Percentiles rank a stretch among this genome's conserved stretches.
Evolutionary conservation across 805 yeast genomes (phyloP).

Genomic region (Saccharomycodes ludwigii): DNA sequence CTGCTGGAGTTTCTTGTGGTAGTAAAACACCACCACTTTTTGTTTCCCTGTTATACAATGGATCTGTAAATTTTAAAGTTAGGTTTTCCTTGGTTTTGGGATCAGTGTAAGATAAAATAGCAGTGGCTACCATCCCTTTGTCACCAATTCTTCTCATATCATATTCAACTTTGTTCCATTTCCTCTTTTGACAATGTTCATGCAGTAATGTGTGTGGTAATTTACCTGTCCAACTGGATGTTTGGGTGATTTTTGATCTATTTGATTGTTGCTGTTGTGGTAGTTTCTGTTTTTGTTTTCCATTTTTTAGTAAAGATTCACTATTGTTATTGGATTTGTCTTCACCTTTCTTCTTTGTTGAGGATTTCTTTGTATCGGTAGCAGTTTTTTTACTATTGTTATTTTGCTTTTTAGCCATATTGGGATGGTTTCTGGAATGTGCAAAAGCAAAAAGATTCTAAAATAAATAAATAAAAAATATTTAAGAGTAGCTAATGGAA

Average conservation of each 20-base stretch:
- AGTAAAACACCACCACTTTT: conserved; percentile 32
- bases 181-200: conserved; percentile 76
- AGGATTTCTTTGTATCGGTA: neutral
- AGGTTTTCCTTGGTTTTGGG: conserved; percentile 70
- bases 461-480: too few species aligned
- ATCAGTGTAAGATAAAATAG: conserved; percentile 55
- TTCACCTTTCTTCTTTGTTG: conserved; percentile 1
- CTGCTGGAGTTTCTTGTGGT: conserved; percentile 72
- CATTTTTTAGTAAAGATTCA: conserved; percentile 11
- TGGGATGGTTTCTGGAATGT: neutral
- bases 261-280: conserved; percentile 18
- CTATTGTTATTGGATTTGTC: conserved; percentile 4
- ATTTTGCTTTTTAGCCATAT: conserved; percentile 1
- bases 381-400: neutral
- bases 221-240: conserved; percentile 89
- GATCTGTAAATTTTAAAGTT: conserved; percentile 40
- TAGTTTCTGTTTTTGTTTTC: conserved; percentile 12
- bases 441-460: too few species aligned
- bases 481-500: too few species aligned
- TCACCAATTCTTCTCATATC: conserved; percentile 45
- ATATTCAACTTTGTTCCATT: conserved; percentile 81
- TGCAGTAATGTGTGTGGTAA: conserved; percentile 76
- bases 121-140: conserved; percentile 54
- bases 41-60: conserved; percentile 27
- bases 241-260: conserved; percentile 46